Evolutionary conservation across 148 eudicot species (phyloP).

Genomic region (Dianthus caryophyllus): DNA sequence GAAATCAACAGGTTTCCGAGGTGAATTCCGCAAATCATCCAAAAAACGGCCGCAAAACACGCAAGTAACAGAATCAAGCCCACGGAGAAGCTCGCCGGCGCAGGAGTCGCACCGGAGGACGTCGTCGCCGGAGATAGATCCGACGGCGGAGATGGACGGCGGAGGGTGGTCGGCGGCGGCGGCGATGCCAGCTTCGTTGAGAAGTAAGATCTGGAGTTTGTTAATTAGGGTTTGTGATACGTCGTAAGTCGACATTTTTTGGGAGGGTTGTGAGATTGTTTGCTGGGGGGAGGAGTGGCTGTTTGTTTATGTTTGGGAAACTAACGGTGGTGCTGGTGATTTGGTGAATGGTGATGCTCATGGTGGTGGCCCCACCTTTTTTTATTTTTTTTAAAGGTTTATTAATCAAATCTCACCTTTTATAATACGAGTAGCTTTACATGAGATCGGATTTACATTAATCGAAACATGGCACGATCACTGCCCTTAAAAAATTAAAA

Average conservation of each 20-base stretch:
- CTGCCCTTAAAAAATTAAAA: too few relatives aligned
- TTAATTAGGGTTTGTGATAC: conserved; percentile 38
- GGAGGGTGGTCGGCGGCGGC: conserved; percentile 32
- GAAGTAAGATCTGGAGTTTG: conserved; percentile 44
- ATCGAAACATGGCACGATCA: too few relatives aligned
- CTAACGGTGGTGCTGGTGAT: too few relatives aligned
- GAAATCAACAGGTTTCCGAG: conserved; percentile 41
- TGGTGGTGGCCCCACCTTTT: too few relatives aligned
- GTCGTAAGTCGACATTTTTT: conserved; percentile 25
- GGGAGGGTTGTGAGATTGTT: too few relatives aligned
- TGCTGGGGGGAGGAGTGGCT: too few relatives aligned
- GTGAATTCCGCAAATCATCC: background rate
- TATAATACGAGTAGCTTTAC: too few relatives aligned
- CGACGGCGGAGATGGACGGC: conserved; percentile 34
- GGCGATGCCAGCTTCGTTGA: conserved; percentile 43
- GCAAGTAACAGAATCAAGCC: conserved; percentile 47
- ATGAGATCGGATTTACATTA: too few relatives aligned
- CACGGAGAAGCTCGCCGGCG: conserved; percentile 48
- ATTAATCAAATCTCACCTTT: too few relatives aligned
- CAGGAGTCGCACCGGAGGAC: conserved; percentile 48
- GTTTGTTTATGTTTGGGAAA: too few relatives aligned
- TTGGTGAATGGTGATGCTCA: too few relatives aligned
- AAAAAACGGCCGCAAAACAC: conserved; percentile 47
- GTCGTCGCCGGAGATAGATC: conserved; percentile 30
- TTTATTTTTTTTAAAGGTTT: too few relatives aligned